Base-by-base conservation (phyloP, 306 rosid species). In the Quercus cerris region DNA sequence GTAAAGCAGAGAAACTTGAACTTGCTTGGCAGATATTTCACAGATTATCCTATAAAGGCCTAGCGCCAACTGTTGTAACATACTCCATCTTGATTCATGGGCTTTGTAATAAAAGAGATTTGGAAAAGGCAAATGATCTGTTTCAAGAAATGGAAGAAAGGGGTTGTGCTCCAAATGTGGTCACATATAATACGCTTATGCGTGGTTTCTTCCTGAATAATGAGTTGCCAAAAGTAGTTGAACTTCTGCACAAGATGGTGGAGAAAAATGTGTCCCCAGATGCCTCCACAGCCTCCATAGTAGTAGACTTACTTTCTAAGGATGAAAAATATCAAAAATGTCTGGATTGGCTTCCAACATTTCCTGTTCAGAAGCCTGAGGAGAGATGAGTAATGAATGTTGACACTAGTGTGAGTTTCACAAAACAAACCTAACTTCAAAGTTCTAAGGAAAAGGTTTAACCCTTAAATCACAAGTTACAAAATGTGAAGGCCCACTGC, bases 181-280 rank as follows among this genome's bases (percentile, higher is more conserved):
- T 77, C 35, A 82, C 84, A 46, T 84, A 71, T 63, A 83, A 88
- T 78, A 71, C 75, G 27, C 81, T 87, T 38, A 57, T 86, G 88
- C 69, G 61, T 74, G 86, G 88, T 84, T 86, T 89, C 75, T 56
- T 20, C 68, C 68, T 78, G 73, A 86, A 75, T 59, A 68, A 81
- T 75, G 74, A 80, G 77, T 71, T 56, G 13, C 64, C 52, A 7
- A 81, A 82, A 77, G 87, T 84, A 64, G 83, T 85, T 61, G 82
- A 87, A 78, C 83, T 84, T 89, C 85, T 90, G 57, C 88, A 84
- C 68, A 77, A 80, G 67, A 85, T 81, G 87, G 70, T 28, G 0
- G 51, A 73, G 85, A 84, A 66, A 79, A 77, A 78, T 38, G 30
- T 87, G 77, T 76, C 72, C 59, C 89, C 91, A 13, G 83, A 87